Base-by-base conservation (phyloP, 2,329 filamentous ascomycete genomes). In the Ophiostoma ips region DNA sequence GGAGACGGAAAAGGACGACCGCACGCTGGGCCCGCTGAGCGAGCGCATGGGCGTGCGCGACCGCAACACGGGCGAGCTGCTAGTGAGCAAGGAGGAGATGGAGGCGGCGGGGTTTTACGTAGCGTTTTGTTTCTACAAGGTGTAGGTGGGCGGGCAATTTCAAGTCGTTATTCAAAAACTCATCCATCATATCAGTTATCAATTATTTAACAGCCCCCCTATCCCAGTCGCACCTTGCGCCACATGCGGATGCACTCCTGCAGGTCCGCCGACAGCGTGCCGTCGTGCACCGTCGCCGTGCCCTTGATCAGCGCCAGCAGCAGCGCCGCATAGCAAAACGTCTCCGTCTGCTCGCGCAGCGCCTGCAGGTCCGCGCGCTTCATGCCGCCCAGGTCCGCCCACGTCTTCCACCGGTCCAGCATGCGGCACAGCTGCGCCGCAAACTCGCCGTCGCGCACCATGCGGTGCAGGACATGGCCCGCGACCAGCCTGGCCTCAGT, bases 101-200 rank as follows among this genome's bases (percentile, higher is more conserved):
- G 89, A 96, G 64, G 92, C 92, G 41, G 87, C 84, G 11, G 80
- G 77, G 59, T 94, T 96, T 62, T 96, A 96, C 62, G 78, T 94
- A 59, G 89, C 86, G 1, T 96, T 96, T 61, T 95, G 88, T 68
- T 96, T 96, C 66, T 94, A 95, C 68, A 95, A 95, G 71, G 87
- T 94, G 43, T 92, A 55, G 43, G 10, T 3, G 9, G n/a, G 18
- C 5, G n/a, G 16, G 37, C 3, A 12, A 38, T 19, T n/a, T 16
- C 5, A n/a, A 5, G 15, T 41, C 13, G 38, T 21, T 24, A 41
- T 18, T 34, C 12, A 31, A 34, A 31, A 46, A 34, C 31, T n/a
- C n/a, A 43, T 12, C 4, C 2, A 10, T 10, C 28, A 10, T 7
- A 11, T 13, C 5, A 7, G 3, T 31, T 31, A 11, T 7, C 18